These are phyloP conservation scores for Solanum verrucosum DNA, from an alignment of 257 asterid genomes.

Conservation along the genomic window DNA sequence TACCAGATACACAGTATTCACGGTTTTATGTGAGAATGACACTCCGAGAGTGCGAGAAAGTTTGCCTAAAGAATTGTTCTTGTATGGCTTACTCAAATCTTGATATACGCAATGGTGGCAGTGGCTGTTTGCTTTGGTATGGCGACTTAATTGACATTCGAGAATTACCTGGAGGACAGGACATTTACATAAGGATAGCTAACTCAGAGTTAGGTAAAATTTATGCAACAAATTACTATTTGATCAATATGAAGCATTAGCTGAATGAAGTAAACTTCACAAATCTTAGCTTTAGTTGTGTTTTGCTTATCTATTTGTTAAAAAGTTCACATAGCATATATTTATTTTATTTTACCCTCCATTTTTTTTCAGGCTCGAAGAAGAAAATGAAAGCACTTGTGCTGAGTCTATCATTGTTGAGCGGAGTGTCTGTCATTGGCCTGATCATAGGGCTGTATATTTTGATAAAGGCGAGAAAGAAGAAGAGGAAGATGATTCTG, in stretches of 20 bases:
- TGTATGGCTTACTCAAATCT: constrained; percentile 25
- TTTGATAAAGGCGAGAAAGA: neutral
- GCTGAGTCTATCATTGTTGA: neutral
- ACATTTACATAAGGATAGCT: neutral
- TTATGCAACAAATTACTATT: neutral
- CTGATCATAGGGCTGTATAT: neutral
- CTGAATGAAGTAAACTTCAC: neutral
- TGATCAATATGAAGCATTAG: neutral
- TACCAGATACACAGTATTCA: constrained; percentile 16
- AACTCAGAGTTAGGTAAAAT: neutral
- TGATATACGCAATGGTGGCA: constrained; percentile 10
- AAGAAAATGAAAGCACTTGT: neutral
- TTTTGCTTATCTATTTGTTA: neutral
- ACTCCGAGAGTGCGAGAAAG: constrained; percentile 1
- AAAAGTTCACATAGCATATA: neutral
- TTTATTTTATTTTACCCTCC: neutral
- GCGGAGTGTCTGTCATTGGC: neutral
- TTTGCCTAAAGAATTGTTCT: constrained; percentile 18
- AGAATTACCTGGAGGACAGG: constrained; percentile 1
- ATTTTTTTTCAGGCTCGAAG: neutral
- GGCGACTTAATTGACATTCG: constrained; percentile 6
- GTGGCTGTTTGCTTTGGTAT: constrained; percentile 26
- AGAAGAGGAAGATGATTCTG: neutral
- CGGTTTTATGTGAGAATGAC: constrained; percentile 9
- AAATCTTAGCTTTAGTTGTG: neutral